Percentiles rank a stretch among this genome's conserved stretches.
Evolutionary conservation across 1,139 yeast species (phyloP).

Genomic region (Debaryomyces subglobosus): DNA sequence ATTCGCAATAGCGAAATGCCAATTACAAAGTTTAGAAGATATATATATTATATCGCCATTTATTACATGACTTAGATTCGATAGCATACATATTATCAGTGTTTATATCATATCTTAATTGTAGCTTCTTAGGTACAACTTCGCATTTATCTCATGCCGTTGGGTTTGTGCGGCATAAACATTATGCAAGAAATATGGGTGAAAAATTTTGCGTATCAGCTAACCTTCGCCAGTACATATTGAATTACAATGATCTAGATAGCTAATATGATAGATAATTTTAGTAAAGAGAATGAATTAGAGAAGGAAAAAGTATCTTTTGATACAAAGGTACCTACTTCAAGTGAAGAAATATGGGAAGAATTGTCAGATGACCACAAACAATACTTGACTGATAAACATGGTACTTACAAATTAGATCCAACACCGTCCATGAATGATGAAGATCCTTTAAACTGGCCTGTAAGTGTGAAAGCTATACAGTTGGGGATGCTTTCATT

Average conservation of each 20-base stretch:
- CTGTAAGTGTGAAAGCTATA: conserved; percentile 13
- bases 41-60: not conserved
- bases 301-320: not conserved
- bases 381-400: conserved; percentile 19
- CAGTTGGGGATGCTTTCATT: conserved; percentile 23
- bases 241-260: not conserved
- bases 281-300: not conserved
- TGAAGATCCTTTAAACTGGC: conserved; percentile 25
- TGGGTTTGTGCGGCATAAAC: not conserved
- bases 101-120: not conserved
- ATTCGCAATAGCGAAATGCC: not conserved
- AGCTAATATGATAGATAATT: not conserved
- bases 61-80: not conserved
- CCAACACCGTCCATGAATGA: conserved; percentile 22
- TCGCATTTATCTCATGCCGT: not conserved
- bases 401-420: conserved; percentile 20
- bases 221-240: not conserved
- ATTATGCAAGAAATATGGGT: not conserved
- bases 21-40: not conserved
- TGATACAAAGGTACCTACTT: not conserved
- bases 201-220: not conserved
- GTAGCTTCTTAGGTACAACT: not conserved
- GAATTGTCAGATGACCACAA: conserved; percentile 14
- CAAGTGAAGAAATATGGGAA: not conserved
- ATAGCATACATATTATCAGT: not conserved